Base-by-base conservation (phyloP, 2,329 filamentous ascomycete genomes). In the Nannizzia gypsea region DNA sequence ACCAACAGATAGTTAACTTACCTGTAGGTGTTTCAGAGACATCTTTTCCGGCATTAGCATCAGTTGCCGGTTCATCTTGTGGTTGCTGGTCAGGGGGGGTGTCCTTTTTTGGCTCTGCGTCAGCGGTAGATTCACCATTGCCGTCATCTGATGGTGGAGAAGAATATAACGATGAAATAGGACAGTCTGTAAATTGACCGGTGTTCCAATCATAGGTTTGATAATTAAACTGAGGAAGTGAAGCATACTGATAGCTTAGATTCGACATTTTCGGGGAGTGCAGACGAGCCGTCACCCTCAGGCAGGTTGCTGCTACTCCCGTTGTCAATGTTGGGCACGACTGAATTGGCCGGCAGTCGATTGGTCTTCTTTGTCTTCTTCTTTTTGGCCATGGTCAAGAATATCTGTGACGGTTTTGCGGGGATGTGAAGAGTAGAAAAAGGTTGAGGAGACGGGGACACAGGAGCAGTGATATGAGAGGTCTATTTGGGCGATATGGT, bases 181-280 rank as follows among this genome's bases (percentile, higher is more conserved):
- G 69, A 66, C 73, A 70, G 64, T 65, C 70, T 66, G 68, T 70
- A 63, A 69, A 75, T 65, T 68, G 63, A 59, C 69, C 63, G 64
- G 73, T 73, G 63, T 69, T 64, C 67, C 63, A 70, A 67, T 77
- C 73, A 68, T 73, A 70, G 59, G 67, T 70, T 66, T 75, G 73
- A 69, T 77, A 77, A 64, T 72, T 63, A 69, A 71, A 77, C 60
- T 64, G 63, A 68, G 74, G 70, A 69, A 76, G 63, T 60, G 73
- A 62, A 70, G 74, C 75, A 72, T 77, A 77, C 75, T 73, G 67
- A 67, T 67, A 71, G 59, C 57, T 62, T 59, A 57, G 65, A 56
- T 57, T 61, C 59, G 64, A 66, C 74, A 76, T 76, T 66, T 69
- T 74, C 68, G 64, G 62, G 62, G 61, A 64, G 63, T 64, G 66